These are phyloP conservation scores for Torulaspora delbrueckii DNA, from an alignment of 805 yeast species.

Conservation along the genomic window DNA sequence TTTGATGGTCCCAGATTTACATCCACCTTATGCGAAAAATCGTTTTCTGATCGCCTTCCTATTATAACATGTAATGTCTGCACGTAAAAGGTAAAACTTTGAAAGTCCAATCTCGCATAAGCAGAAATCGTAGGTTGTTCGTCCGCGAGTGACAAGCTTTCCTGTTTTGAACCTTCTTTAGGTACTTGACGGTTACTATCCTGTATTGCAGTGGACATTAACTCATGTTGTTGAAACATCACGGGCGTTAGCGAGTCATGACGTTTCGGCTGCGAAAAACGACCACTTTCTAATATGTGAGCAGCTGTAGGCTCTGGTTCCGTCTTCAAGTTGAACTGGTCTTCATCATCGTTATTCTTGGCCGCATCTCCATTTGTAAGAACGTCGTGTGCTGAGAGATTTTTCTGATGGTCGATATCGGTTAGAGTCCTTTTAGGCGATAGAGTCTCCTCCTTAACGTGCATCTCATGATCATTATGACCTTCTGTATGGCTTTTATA, in stretches of 20 bases:
- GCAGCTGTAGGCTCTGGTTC: slow-evolving; percentile 26
- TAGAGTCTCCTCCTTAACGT: slow-evolving; percentile 6
- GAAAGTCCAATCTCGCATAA: slow-evolving; percentile 80
- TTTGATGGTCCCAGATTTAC: slow-evolving; percentile 90
- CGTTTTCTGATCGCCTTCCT: slow-evolving; percentile 82
- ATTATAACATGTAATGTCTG: slow-evolving; percentile 91
- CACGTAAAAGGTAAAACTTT: slow-evolving; percentile 87
- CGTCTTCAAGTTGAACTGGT: neutral
- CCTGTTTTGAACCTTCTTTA: slow-evolving; percentile 2
- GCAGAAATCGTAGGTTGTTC: slow-evolving; percentile 43
- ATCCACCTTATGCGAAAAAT: slow-evolving; percentile 68
- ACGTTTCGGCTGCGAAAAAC: slow-evolving; percentile 16
- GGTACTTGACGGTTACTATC: slow-evolving; percentile 1
- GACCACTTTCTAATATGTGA: slow-evolving; percentile 22
- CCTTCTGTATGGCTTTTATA: neutral
- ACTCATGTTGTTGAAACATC: slow-evolving; percentile 25
- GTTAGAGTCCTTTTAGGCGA: slow-evolving; percentile 7
- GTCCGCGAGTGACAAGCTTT: slow-evolving; percentile 13
- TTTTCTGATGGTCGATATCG: slow-evolving; percentile 2
- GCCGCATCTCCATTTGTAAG: neutral
- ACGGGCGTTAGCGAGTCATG: slow-evolving; percentile 31
- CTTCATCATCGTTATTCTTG: neutral
- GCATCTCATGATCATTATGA: neutral
- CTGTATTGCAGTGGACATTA: slow-evolving; percentile 1
- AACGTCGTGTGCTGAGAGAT: neutral